Evolutionary conservation across 2,329 filamentous ascomycete genomes (phyloP).

Genomic region (Pezicula rhizophila): DNA sequence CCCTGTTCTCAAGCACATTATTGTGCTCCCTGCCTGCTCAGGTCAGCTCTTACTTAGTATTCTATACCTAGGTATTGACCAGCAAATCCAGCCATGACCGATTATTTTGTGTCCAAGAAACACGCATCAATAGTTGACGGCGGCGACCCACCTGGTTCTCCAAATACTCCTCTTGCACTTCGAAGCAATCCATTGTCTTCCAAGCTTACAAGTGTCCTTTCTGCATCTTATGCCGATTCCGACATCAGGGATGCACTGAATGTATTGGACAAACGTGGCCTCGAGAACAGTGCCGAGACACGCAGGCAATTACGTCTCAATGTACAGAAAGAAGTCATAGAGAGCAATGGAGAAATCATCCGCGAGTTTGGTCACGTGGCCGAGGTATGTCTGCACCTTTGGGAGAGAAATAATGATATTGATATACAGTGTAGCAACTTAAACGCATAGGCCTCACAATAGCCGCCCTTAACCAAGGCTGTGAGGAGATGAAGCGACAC

Average conservation of each 20-base stretch:
- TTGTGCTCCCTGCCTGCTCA: too few species aligned
- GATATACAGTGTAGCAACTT: conserved; percentile 60
- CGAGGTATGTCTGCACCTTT: conserved; percentile 48
- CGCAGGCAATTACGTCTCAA: conserved; percentile 75
- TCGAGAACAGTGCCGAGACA: conserved; percentile 71
- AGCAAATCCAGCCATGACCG: conserved; percentile 4
- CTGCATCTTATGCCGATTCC: conserved; percentile 84
- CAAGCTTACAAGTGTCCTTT: conserved; percentile 79
- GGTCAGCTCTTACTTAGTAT: too few species aligned
- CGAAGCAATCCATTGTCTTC: conserved; percentile 62
- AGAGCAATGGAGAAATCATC: conserved; percentile 85
- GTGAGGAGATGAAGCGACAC: conserved; percentile 72
- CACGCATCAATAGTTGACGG: conserved; percentile 17
- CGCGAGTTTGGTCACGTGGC: conserved; percentile 84
- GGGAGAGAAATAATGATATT: conserved; percentile 16
- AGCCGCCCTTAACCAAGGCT: conserved; percentile 70
- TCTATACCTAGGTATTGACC: too few species aligned
- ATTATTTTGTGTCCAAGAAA: conserved; percentile 21
- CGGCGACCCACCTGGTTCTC: conserved; percentile 15
- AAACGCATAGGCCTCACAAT: conserved; percentile 77
- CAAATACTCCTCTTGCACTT: conserved; percentile 21
- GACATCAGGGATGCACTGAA: conserved; percentile 83
- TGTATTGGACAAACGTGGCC: conserved; percentile 65
- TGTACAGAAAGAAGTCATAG: conserved; percentile 85
- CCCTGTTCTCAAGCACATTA: too few species aligned